phyloP scores from a whole-genome alignment of 768 basidiomycete species.

The Polyporus arcularius region DNA sequence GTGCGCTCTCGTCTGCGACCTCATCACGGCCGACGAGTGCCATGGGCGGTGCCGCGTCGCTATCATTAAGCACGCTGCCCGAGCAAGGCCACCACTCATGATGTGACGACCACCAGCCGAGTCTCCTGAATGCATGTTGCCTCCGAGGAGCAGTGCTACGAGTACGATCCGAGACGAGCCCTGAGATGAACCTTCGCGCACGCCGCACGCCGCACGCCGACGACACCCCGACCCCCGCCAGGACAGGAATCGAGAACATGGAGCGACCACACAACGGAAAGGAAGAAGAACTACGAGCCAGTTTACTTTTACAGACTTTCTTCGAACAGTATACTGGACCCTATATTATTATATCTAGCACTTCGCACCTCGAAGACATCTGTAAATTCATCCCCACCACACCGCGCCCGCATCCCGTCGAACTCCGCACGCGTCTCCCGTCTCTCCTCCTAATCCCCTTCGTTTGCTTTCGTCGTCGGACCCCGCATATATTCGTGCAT shows the following conservation, averaged over 20 bases:
- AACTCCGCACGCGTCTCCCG: neutral
- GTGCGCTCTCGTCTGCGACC: constrained; percentile 19
- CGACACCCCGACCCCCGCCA: neutral
- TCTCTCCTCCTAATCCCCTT: neutral
- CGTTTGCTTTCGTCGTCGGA: neutral
- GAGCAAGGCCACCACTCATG: constrained; percentile 20
- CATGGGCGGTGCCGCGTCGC: constrained; percentile 18
- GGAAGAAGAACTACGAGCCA: neutral
- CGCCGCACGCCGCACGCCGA: neutral
- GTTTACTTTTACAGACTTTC: constrained; percentile 11
- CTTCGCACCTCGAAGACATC: neutral
- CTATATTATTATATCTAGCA: constrained; percentile 19
- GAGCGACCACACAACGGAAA: neutral
- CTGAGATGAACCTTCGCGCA: neutral
- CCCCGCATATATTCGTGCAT: neutral
- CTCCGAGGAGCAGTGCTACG: neutral
- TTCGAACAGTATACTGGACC: constrained; percentile 19
- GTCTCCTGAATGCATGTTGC: neutral
- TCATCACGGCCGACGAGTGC: constrained; percentile 26
- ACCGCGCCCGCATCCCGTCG: neutral
- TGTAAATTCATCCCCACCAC: neutral
- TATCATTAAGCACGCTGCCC: constrained; percentile 8
- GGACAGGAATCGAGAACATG: neutral
- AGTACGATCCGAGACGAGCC: constrained; percentile 5
- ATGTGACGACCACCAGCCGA: neutral